A percentile compares a stretch with the other conserved stretches of the same genome.
Conservation (phyloP, 768 basidiomycete genomes). For the Coprinopsis cinerea region DNA sequence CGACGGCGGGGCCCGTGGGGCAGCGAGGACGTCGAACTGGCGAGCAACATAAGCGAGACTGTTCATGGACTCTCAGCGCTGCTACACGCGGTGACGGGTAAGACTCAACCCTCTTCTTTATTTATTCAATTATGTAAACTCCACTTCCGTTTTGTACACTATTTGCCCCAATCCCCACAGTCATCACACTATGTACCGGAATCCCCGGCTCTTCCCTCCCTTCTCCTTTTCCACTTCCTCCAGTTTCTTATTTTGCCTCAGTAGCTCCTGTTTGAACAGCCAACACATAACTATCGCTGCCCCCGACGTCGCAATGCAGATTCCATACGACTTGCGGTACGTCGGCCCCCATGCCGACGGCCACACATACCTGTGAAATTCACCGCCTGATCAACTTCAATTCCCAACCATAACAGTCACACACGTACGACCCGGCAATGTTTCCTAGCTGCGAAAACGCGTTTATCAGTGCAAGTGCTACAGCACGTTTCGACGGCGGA, state of each 20-base stretch:
- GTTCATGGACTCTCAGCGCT: constrained; percentile 56
- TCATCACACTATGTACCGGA: constrained; percentile 45
- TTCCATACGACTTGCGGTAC: constrained; percentile 63
- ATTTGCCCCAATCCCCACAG: constrained; percentile 9
- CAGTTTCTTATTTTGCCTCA: constrained; percentile 30
- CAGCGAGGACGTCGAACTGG: constrained; percentile 72
- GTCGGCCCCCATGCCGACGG: constrained; percentile 61
- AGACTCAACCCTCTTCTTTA: constrained; percentile 5
- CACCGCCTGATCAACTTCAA: constrained; percentile 7
- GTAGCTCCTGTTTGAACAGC: constrained; percentile 39
- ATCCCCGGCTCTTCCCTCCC: constrained; percentile 37
- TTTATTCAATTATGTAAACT: constrained; percentile 4
- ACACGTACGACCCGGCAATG: constrained; percentile 71
- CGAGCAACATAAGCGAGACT: constrained; percentile 76
- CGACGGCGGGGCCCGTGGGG: constrained; percentile 52
- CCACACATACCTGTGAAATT: constrained; percentile 52
- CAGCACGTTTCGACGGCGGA: constrained; percentile 77
- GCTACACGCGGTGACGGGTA: neutral
- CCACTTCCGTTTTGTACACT: neutral
- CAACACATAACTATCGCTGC: constrained; percentile 47
- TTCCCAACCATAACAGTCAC: constrained; percentile 6
- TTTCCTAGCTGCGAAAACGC: constrained; percentile 82
- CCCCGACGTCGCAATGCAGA: constrained; percentile 60
- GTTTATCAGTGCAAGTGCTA: constrained; percentile 76
- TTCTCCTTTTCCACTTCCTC: constrained; percentile 31